Evolutionary conservation across 2,329 filamentous ascomycete genomes (phyloP).

Genomic region (Fusarium longipes): DNA sequence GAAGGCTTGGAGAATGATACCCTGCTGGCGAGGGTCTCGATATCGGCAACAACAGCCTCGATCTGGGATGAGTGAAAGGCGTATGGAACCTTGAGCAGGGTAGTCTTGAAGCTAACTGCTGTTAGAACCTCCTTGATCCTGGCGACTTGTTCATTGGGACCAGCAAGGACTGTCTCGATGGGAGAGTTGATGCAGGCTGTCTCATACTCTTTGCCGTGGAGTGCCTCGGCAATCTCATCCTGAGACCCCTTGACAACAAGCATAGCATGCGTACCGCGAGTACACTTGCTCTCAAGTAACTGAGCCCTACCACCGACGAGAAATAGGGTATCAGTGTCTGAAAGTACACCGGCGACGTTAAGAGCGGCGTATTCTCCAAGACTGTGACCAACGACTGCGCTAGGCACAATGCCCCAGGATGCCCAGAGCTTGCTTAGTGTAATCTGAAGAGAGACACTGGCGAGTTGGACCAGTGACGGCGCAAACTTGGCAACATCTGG

Average conservation of each 20-base stretch:
- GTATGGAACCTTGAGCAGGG: conserved; percentile 51
- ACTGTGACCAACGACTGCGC: conserved; percentile 63
- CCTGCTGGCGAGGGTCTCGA: conserved; percentile 50
- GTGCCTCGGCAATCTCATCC: conserved; percentile 14
- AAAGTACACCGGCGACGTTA: conserved; percentile 70
- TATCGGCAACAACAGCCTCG: conserved; percentile 58
- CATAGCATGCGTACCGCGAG: conserved; percentile 51
- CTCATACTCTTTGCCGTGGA: conserved; percentile 48
- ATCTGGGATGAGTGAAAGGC: conserved; percentile 54
- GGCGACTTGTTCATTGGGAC: conserved; percentile 17
- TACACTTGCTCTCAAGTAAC: conserved; percentile 66
- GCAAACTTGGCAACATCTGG: conserved; percentile 31
- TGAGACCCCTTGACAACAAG: conserved; percentile 47
- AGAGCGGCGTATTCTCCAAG: conserved; percentile 57
- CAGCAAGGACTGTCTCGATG: conserved; percentile 65
- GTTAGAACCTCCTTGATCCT: conserved; percentile 14
- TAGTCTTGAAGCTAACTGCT: conserved; percentile 46
- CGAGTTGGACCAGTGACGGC: conserved; percentile 52
- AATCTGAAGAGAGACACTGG: conserved; percentile 54
- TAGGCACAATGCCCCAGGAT: conserved; percentile 54
- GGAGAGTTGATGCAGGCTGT: conserved; percentile 72
- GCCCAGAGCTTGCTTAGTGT: conserved; percentile 57
- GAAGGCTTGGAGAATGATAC: conserved; percentile 17
- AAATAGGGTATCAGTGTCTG: conserved; percentile 68
- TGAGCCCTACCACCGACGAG: conserved; percentile 70